Evolutionary conservation across 768 basidiomycete species (phyloP).

Genomic region (Boletus reticuloceps): DNA sequence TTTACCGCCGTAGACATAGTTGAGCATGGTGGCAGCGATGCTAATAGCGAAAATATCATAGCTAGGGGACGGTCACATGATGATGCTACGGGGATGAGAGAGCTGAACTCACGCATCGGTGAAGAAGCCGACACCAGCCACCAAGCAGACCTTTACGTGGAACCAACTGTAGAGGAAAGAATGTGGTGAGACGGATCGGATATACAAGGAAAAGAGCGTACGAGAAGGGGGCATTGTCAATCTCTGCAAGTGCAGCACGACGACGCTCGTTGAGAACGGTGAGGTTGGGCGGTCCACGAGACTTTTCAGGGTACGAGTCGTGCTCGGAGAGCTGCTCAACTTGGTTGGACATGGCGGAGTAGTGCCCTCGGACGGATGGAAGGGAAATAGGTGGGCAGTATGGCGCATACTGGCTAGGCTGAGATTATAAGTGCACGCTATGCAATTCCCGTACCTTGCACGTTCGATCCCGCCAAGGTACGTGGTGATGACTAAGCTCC

Average conservation of each 20-base stretch:
- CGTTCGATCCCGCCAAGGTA: conserved; percentile 29
- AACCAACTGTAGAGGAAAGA: conserved; percentile 55
- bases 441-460: conserved; percentile 23
- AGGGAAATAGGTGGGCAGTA: not conserved
- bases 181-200: not conserved
- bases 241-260: conserved; percentile 76
- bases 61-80: conserved; percentile 10
- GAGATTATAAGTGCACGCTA: too few relatives aligned
- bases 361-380: not conserved
- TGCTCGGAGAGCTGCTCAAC: conserved; percentile 28
- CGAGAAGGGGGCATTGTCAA: conserved; percentile 87
- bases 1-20: conserved; percentile 64
- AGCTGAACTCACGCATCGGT: conserved; percentile 65
- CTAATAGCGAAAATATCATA: conserved; percentile 92
- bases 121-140: conserved; percentile 86
- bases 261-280: conserved; percentile 64
- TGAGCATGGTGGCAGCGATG: conserved; percentile 80
- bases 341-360: conserved; percentile 17
- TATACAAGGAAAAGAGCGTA: conserved; percentile 34
- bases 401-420: too few relatives aligned
- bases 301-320: conserved; percentile 31
- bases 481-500: too few relatives aligned
- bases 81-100: not conserved
- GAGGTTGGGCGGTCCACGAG: conserved; percentile 22
- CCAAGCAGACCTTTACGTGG: conserved; percentile 73